Percentiles rank a stretch among this genome's conserved stretches.
Evolutionary conservation across 106 monocot species (phyloP).

Genomic region (Platanthera guangdongensis): DNA sequence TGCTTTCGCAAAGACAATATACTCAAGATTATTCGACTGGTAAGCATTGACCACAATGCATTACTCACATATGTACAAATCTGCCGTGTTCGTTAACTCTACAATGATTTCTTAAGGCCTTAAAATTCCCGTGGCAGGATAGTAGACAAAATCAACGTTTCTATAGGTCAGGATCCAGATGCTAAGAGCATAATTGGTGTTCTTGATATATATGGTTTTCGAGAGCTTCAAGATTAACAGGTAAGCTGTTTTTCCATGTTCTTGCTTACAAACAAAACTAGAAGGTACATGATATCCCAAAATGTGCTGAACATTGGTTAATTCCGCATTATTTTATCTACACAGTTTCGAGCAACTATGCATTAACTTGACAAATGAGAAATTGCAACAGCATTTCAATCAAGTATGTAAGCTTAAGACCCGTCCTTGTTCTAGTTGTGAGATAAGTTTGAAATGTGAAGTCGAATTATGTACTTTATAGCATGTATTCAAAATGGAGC

Average conservation of each 20-base stretch:
- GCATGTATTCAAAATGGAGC: conserved; percentile 99
- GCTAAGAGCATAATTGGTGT: conserved; percentile 83
- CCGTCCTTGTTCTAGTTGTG: background rate
- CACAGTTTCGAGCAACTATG: conserved; percentile 94
- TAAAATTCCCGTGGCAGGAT: conserved; percentile 44
- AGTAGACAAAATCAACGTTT: conserved; percentile 90
- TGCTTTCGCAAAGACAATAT: conserved; percentile 87
- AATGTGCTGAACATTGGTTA: background rate
- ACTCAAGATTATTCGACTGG: conserved; percentile 92
- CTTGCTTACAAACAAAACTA: background rate
- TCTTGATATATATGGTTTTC: conserved; percentile 97
- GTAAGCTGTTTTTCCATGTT: conserved; percentile 19
- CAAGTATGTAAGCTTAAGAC: conserved; percentile 39
- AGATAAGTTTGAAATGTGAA: background rate
- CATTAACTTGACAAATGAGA: conserved; percentile 93
- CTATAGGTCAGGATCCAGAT: conserved; percentile 86
- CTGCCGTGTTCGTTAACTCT: background rate
- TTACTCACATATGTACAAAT: background rate
- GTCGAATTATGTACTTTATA: conserved; percentile 15
- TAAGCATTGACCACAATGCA: conserved; percentile 20
- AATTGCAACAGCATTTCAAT: conserved; percentile 95
- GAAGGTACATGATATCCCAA: background rate
- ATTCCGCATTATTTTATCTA: conserved; percentile 10
- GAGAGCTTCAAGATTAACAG: conserved; percentile 97
- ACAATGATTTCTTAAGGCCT: background rate